A percentile compares a stretch with the other conserved stretches of the same genome.
Conservation (phyloP, 2,329 filamentous ascomycete species). For the Purpureocillium takamizusanense region DNA sequence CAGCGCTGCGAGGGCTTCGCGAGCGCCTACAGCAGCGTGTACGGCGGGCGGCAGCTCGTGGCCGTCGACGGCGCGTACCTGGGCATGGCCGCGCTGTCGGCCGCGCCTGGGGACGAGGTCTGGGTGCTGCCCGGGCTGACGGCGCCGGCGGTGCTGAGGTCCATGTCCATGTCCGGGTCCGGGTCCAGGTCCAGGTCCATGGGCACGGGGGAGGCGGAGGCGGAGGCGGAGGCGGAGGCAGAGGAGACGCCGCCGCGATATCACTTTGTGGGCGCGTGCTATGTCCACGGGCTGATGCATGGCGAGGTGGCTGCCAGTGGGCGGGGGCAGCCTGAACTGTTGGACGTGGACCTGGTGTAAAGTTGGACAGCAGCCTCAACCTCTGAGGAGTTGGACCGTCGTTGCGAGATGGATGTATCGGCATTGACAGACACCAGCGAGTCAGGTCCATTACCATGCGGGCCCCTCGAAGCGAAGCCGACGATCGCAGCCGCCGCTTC, state of each 20-base stretch:
- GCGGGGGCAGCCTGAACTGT: conserved; percentile 5
- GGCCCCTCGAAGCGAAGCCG: too few species aligned
- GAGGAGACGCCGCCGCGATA: conserved; percentile 1
- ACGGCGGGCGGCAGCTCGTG: conserved; percentile 14
- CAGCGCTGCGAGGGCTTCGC: conserved; percentile 10
- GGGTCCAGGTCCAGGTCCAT: too few species aligned
- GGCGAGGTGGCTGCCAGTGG: conserved; percentile 8
- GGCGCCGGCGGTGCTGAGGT: conserved; percentile 10
- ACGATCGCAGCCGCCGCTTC: too few species aligned
- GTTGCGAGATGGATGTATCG: too few species aligned
- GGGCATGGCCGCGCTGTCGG: conserved; percentile 10
- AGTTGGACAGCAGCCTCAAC: too few species aligned
- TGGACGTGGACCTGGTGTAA: neutral
- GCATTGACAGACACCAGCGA: too few species aligned
- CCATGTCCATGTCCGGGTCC: neutral
- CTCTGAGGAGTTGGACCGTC: too few species aligned
- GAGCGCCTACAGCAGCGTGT: conserved; percentile 9
- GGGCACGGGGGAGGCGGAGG: neutral
- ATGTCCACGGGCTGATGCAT: conserved; percentile 14
- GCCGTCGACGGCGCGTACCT: conserved; percentile 9
- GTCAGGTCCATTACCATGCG: too few species aligned
- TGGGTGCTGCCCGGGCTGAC: conserved; percentile 13
- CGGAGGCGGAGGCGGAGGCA: neutral
- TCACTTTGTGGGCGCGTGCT: conserved; percentile 10
- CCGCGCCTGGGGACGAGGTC: conserved; percentile 12